Conservation (phyloP, 768 basidiomycete species). For the Amanita thiersii region DNA sequence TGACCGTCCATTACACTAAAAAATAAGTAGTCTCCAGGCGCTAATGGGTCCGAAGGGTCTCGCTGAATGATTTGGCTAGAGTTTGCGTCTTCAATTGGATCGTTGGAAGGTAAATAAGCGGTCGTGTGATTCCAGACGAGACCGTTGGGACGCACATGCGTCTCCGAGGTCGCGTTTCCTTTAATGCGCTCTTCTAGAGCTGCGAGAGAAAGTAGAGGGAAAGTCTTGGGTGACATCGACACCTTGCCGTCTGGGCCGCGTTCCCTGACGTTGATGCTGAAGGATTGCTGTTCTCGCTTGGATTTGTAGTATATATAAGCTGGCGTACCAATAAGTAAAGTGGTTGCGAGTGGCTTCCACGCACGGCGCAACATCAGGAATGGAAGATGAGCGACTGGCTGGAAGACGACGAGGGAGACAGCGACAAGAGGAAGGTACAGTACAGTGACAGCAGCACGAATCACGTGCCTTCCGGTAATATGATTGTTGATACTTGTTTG, state of each 20-base stretch:
- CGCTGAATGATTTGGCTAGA: slow-evolving; percentile 60
- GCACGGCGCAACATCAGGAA: slow-evolving; percentile 50
- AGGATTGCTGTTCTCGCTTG: slow-evolving; percentile 37
- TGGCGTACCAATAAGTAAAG: slow-evolving; percentile 47
- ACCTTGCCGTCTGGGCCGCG: slow-evolving; percentile 53
- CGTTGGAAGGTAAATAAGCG: slow-evolving; percentile 76
- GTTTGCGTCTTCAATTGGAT: slow-evolving; percentile 87
- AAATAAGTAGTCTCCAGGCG: slow-evolving; percentile 69
- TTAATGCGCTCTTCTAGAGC: slow-evolving; percentile 50
- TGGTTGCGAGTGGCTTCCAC: slow-evolving; percentile 62
- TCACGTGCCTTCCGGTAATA: too few species aligned
- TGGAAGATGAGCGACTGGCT: neutral
- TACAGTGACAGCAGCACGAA: too few species aligned
- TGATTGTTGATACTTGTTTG: too few species aligned
- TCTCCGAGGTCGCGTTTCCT: slow-evolving; percentile 41
- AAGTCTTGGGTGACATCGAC: slow-evolving; percentile 40
- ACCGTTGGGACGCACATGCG: slow-evolving; percentile 41
- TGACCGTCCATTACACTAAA: slow-evolving; percentile 93
- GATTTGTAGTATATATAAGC: slow-evolving; percentile 51
- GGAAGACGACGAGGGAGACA: too few species aligned
- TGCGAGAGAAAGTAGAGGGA: slow-evolving; percentile 49
- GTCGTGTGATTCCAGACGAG: slow-evolving; percentile 71
- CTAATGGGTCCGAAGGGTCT: slow-evolving; percentile 49
- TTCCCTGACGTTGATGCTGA: slow-evolving; percentile 50
- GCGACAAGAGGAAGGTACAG: too few species aligned